Base-by-base conservation (phyloP, 2,329 filamentous ascomycete species). In the Pseudogymnoascus sp. region DNA sequence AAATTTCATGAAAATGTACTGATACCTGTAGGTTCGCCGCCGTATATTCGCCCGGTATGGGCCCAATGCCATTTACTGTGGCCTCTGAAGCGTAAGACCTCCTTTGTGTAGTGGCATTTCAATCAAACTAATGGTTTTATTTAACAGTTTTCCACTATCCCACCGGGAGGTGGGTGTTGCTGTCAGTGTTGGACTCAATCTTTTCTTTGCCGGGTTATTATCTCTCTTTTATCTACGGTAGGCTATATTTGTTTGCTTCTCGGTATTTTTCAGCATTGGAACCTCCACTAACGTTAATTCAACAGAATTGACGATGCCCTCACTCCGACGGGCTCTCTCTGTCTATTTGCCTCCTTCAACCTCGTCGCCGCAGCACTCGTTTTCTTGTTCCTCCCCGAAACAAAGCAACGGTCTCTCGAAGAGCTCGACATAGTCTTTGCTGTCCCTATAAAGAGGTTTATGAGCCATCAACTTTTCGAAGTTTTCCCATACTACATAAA, bases 21-120 rank as follows among this genome's bases (percentile, higher is more conserved):
- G 5, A 43, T 43, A 4, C 14, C 6, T 14, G 6, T 6, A 43
- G 39, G 20, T 43, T 43, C 3, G 39, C 39, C 7, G 70, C 79
- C 8, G 77, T 81, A 7, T 81, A 82, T 70, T 80, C 77, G 0
- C 83, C 83, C 1, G 85, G 85, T 32, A 83, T 84, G 68, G 85
- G 85, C 0, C 79, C 81, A 2, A 59, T 64, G 0, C 84, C 85
- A 0, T 87, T 87, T 67, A 86, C 83, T 1, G 71, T 80, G 16
- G 78, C 78, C 11, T 78, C 78, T 43, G 39, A 43, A 43, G 25
- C 39, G 39, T 43, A 43, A 43, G 20, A 5, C 2, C 12, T 14
- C 20, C 11, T 25, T 8, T 5, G 6, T 43, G 20, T 25, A 12
- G 5, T 25, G n/a, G 6, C 20, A 43, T 20, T 43, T 7, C 39